Percentiles rank a stretch among this genome's conserved stretches.
Conservation (phyloP, 2,329 filamentous ascomycete genomes). For the Sclerotinia borealis region DNA sequence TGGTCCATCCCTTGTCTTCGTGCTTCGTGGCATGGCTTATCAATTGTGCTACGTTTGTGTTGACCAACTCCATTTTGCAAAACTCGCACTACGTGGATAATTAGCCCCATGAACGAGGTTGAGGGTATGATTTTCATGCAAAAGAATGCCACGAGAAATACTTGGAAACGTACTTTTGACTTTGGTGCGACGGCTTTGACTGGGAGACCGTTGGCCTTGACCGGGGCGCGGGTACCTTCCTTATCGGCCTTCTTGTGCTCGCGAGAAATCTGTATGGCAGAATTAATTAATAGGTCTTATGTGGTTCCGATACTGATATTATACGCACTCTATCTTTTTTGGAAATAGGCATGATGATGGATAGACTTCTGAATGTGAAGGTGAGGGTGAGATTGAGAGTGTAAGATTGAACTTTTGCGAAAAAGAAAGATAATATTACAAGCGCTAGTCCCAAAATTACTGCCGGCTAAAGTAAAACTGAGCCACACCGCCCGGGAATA, state of each 20-base stretch:
- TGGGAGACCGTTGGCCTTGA: constrained; percentile 49
- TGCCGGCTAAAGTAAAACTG: background rate
- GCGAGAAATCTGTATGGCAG: constrained; percentile 38
- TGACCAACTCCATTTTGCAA: constrained; percentile 46
- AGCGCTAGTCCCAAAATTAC: background rate
- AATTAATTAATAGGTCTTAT: background rate
- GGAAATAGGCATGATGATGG: constrained; percentile 37
- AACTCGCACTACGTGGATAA: constrained; percentile 40
- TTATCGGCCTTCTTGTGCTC: constrained; percentile 51
- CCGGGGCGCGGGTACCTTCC: constrained; percentile 46
- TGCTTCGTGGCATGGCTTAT: constrained; percentile 49
- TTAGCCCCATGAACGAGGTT: background rate
- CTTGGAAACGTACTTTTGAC: constrained; percentile 37
- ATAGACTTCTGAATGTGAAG: background rate
- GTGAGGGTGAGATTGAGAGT: too few species aligned
- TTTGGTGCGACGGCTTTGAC: constrained; percentile 49
- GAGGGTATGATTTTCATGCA: background rate
- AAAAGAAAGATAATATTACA: constrained; percentile 1
- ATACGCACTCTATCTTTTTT: constrained; percentile 40
- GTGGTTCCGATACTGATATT: background rate
- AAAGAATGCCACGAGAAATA: background rate
- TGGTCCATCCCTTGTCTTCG: constrained; percentile 44
- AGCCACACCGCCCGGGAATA: background rate
- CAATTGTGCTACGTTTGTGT: constrained; percentile 45
- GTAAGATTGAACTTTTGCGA: background rate